phyloP scores from a whole-genome alignment of 805 yeast genomes.

The Hanseniaspora valbyensis region DNA sequence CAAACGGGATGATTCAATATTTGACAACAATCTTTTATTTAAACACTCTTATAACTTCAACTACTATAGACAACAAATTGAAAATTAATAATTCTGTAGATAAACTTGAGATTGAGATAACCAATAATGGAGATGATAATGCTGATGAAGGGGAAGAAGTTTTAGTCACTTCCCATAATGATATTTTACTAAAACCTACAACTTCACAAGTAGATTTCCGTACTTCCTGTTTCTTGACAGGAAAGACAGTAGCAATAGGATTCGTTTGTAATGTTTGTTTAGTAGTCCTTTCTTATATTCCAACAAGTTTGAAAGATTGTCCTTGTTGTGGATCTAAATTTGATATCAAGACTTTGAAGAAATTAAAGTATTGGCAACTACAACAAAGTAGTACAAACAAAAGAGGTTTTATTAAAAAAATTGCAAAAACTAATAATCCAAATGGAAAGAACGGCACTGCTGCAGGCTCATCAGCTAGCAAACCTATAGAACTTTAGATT shows the following conservation, averaged over 20 bases:
- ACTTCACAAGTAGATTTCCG: slow-evolving; percentile 81
- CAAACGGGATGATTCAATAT: slow-evolving; percentile 73
- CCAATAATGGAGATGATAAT: not conserved
- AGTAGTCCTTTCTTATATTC: slow-evolving; percentile 60
- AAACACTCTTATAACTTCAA: slow-evolving; percentile 13
- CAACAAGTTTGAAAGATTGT: slow-evolving; percentile 49
- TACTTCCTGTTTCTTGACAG: slow-evolving; percentile 87
- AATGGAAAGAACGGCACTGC: not conserved
- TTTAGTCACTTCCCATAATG: slow-evolving; percentile 72
- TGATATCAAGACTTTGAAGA: slow-evolving; percentile 50
- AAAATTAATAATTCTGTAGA: slow-evolving; percentile 13
- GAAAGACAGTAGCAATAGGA: slow-evolving; percentile 85
- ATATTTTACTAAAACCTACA: slow-evolving; percentile 69
- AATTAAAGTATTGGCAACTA: slow-evolving; percentile 28
- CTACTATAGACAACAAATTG: slow-evolving; percentile 10
- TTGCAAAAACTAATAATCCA: not conserved
- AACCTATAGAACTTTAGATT: slow-evolving; percentile 4
- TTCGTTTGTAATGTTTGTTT: slow-evolving; percentile 91
- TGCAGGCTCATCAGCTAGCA: not conserved
- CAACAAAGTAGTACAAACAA: slow-evolving; percentile 26
- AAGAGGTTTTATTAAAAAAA: slow-evolving; percentile 34
- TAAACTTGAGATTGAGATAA: not conserved
- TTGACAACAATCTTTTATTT: slow-evolving; percentile 62
- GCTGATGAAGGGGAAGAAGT: not conserved
- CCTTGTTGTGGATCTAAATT: slow-evolving; percentile 80